A percentile compares a stretch with the other conserved stretches of the same genome.
Evolutionary conservation across 1,139 yeast species (phyloP).

Genomic region (Debaryomyces coudertii): DNA sequence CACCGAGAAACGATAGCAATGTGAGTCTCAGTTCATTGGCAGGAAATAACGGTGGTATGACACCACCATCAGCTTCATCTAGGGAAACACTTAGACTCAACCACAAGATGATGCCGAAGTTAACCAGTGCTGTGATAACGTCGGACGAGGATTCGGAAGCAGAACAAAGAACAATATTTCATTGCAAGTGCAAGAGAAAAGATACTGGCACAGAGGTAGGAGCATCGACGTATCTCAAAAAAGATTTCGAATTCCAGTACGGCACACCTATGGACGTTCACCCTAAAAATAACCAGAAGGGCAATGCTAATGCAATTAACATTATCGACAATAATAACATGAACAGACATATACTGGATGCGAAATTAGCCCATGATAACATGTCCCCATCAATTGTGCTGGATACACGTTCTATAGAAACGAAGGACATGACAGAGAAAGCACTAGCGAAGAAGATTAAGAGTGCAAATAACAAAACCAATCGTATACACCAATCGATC

Average conservation of each 20-base stretch:
- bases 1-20: slow-evolving; percentile 38
- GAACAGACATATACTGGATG: background rate
- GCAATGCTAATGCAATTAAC: slow-evolving; percentile 5
- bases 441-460: slow-evolving; percentile 14
- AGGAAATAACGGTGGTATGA: slow-evolving; percentile 3
- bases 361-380: background rate
- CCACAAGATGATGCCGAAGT: slow-evolving; percentile 5
- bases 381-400: slow-evolving; percentile 29
- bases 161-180: slow-evolving; percentile 18
- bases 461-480: slow-evolving; percentile 11
- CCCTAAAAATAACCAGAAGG: background rate
- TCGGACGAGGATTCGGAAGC: slow-evolving; percentile 44
- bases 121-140: slow-evolving; percentile 24
- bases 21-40: slow-evolving; percentile 31
- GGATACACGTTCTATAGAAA: slow-evolving; percentile 13
- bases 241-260: slow-evolving; percentile 7
- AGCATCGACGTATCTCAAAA: background rate
- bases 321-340: background rate
- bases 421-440: slow-evolving; percentile 7
- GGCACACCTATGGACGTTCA: background rate
- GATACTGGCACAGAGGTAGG: background rate
- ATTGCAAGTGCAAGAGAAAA: background rate
- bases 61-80: background rate
- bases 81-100: background rate
- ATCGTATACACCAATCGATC: slow-evolving; percentile 26